Base-by-base conservation (phyloP, 495 filamentous ascomycete genomes). In the Halenospora varia region DNA sequence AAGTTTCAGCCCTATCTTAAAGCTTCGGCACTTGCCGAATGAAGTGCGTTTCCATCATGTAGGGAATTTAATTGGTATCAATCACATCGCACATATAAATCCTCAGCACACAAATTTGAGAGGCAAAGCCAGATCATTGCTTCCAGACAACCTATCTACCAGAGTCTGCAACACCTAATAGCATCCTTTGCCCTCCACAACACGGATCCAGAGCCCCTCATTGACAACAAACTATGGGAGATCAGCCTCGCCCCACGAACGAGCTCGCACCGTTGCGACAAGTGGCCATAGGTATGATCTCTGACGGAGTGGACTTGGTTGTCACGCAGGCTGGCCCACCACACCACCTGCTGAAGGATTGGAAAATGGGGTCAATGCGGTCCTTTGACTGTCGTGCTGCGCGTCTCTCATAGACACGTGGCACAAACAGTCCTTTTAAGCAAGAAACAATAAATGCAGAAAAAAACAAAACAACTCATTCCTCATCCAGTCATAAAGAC, bases 101-200 rank as follows among this genome's bases (percentile, higher is more conserved):
- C n/a, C n/a, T n/a, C n/a, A n/a, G n/a, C 29, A 35, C 29, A 35
- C 4, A 35, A 44, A 17, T 6, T 13, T 53, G 51, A 44, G 51
- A 22, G 51, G n/a, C 15, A 44, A 53, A 53, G 51, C 39, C 35
- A 25, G n/a, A 44, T 53, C 17, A 35, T 53, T n/a, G 35, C 13
- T 44, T 53, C 51, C 17, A 22, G 51, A 53, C 2, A 10, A 42
- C 17, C 44, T 47, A 10, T 47, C 44, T 47, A 47, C 17, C 15
- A 18, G 22, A 22, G 17, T 23, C 51, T 53, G 1, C 41, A 10
- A 10, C 8, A 10, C 18, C 18, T 18, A 25, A 25, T 35, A 20
- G 15, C n/a, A 13, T 9, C 24, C 22, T 4, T 6, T 6, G 29
- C 13, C 29, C 29, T 35, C 29, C 29, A 35, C 29, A 35, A 35